Percentiles rank a stretch among this genome's conserved stretches.
These are phyloP conservation scores for Strobilomyces dryophilus DNA, from an alignment of 768 basidiomycete species.

Conservation along the genomic window DNA sequence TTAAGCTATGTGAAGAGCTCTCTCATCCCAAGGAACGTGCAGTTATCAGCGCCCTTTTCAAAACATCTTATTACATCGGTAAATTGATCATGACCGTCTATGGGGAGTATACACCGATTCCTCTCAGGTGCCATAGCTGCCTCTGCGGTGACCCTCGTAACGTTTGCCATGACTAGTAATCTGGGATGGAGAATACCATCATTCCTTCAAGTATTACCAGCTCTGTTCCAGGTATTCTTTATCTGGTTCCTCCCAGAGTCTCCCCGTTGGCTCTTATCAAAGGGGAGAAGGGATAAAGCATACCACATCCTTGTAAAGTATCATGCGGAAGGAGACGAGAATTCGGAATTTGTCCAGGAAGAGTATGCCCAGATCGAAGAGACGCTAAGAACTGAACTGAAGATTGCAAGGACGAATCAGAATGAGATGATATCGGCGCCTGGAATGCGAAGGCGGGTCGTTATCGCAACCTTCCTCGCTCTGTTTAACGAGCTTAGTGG, in stretches of 20 bases:
- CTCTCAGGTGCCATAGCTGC: constrained; percentile 27
- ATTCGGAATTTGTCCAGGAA: constrained; percentile 26
- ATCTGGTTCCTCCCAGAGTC: constrained; percentile 60
- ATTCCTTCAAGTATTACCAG: constrained; percentile 54
- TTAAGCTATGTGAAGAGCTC: background rate
- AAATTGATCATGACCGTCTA: background rate
- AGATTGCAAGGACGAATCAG: background rate
- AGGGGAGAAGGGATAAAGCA: constrained; percentile 45
- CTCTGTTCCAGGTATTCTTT: constrained; percentile 49
- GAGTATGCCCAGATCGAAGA: constrained; percentile 13
- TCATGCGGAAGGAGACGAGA: constrained; percentile 60
- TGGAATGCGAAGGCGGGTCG: constrained; percentile 13
- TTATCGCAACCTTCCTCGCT: constrained; percentile 9
- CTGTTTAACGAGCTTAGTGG: constrained; percentile 13
- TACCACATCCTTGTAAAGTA: constrained; percentile 47
- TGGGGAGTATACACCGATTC: background rate
- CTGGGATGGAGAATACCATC: constrained; percentile 66
- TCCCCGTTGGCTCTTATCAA: constrained; percentile 41
- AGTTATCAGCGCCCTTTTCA: background rate
- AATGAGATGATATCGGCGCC: constrained; percentile 1
- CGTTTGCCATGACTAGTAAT: constrained; percentile 52
- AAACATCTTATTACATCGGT: background rate
- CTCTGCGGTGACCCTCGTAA: constrained; percentile 55
- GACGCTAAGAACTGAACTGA: constrained; percentile 38
- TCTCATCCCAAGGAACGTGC: constrained; percentile 17